Evolutionary conservation across 2,329 filamentous ascomycete species (phyloP).

Genomic region (Neofusicoccum umdonicola): DNA sequence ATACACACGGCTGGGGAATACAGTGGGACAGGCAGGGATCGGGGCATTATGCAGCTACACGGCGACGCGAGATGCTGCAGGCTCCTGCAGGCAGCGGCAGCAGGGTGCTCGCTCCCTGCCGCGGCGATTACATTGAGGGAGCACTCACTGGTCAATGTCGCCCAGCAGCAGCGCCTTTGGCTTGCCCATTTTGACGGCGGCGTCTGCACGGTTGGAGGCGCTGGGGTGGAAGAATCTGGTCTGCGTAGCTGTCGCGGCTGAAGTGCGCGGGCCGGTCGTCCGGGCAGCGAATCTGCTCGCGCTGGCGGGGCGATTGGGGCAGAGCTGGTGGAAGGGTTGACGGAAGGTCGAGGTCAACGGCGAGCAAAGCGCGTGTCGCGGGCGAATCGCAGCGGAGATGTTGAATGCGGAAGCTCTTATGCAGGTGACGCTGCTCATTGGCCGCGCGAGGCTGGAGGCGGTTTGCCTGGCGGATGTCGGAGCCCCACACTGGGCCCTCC

Average conservation of each 20-base stretch:
- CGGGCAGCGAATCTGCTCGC: not conserved
- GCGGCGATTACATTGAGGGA: not conserved
- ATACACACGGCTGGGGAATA: not conserved
- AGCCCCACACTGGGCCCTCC: slow-evolving; percentile 8
- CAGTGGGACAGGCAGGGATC: not conserved
- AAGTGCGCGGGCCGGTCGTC: not conserved
- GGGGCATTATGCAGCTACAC: not conserved
- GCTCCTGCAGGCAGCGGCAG: not conserved
- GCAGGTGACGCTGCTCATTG: not conserved
- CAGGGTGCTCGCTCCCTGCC: not conserved
- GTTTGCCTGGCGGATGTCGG: not conserved
- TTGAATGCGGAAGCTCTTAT: not conserved
- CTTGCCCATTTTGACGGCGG: slow-evolving; percentile 38
- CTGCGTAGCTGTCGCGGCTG: not conserved
- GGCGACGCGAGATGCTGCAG: not conserved
- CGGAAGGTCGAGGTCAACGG: not conserved
- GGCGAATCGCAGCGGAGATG: not conserved
- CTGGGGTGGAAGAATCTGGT: not conserved
- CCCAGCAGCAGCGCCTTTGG: slow-evolving; percentile 64
- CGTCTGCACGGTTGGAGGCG: not conserved
- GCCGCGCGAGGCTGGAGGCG: not conserved
- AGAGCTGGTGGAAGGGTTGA: not conserved
- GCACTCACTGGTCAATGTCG: slow-evolving; percentile 60
- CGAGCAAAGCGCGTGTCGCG: not conserved
- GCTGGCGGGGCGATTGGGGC: too few species aligned